Evolutionary conservation across 2,329 filamentous ascomycete species (phyloP), one percentile per base, ranked within the genome.

Genomic region (Fusarium devonianum): DNA sequence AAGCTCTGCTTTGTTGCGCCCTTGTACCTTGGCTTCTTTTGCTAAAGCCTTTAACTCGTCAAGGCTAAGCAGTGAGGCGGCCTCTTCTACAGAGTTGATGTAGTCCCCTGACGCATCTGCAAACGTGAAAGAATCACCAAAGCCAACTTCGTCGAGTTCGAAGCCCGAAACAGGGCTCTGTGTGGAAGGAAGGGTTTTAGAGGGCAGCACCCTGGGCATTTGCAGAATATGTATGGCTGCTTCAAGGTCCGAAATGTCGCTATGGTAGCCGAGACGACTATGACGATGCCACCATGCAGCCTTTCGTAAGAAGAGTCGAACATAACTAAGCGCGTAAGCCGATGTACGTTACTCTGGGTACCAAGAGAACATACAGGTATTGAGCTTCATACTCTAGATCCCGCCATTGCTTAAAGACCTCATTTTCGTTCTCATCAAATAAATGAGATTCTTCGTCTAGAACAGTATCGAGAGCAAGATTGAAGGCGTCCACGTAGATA

Each of bases 401-500:
- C 51, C 77, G 82, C 92, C 93, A 99, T 49, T 86, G 78, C 3
- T 77, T 73, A 68, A 99, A 97, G 0, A 97, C 80, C 11, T 81
- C 77, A 64, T 80, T 82, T 71, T 99, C 94, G 13, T 84, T 86
- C 49, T 85, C 82, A 63, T 94, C 83, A 68, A 97, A 99, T 0
- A 99, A 75, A 71, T 96, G 90, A 1, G 83, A 81, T 71, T 99
- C 94, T 48, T 97, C 90, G 37, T 90, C 86, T 10, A 97, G 74
- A 4, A 99, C 94, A 0, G 90, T 96, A 50, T 93, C 87, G 37
- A 99, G 75, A 2, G 93, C 91, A 11, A 97, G 78, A 66, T 96
- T 96, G 77, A 99, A 99, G 1, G 94, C 94, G 73, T 99, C 94
- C 13, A 97, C 91, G 65, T 99, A 99, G 45, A 99, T 90, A 2